phyloP scores from a whole-genome alignment of 116 monocot genomes.

The Zostera marina region DNA sequence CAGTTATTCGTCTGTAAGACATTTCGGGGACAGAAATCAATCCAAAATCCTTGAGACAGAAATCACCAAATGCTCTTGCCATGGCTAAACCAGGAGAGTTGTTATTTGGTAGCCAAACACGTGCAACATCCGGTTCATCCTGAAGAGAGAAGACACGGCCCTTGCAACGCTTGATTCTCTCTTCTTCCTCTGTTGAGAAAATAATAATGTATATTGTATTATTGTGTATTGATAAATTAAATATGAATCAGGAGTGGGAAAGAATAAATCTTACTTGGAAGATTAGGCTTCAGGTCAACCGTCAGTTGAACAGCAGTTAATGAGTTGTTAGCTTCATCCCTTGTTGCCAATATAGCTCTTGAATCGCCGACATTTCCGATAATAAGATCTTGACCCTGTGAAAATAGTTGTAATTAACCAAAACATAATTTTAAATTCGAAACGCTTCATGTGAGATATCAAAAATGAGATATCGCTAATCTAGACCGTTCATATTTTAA shows the following conservation, averaged over 20 bases:
- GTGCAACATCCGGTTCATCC: slow-evolving; percentile 82
- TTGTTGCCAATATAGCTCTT: slow-evolving; percentile 69
- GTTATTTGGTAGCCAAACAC: slow-evolving; percentile 73
- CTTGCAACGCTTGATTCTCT: slow-evolving; percentile 42
- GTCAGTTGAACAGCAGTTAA: slow-evolving; percentile 39
- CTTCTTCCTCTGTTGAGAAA: slow-evolving; percentile 39
- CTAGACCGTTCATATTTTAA: too few relatives aligned
- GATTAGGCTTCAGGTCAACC: slow-evolving; percentile 77
- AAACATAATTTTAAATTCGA: too few relatives aligned
- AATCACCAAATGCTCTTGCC: slow-evolving; percentile 91
- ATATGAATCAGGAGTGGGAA: too few relatives aligned
- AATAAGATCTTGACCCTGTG: slow-evolving; percentile 64
- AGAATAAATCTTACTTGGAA: slow-evolving; percentile 44
- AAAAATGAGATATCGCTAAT: too few relatives aligned
- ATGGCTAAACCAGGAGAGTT: slow-evolving; percentile 83
- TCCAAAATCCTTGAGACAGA: slow-evolving; percentile 82
- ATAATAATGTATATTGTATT: neutral
- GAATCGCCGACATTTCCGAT: slow-evolving; percentile 84
- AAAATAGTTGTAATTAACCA: neutral
- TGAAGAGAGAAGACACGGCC: slow-evolving; percentile 70
- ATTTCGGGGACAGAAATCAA: slow-evolving; percentile 81
- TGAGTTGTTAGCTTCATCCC: slow-evolving; percentile 33
- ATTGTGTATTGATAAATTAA: too few relatives aligned
- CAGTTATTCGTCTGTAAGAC: slow-evolving; percentile 43
- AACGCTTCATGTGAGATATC: too few relatives aligned